phyloP scores from a whole-genome alignment of 148 eudicot genomes.

The Hydrangea macrophylla region DNA sequence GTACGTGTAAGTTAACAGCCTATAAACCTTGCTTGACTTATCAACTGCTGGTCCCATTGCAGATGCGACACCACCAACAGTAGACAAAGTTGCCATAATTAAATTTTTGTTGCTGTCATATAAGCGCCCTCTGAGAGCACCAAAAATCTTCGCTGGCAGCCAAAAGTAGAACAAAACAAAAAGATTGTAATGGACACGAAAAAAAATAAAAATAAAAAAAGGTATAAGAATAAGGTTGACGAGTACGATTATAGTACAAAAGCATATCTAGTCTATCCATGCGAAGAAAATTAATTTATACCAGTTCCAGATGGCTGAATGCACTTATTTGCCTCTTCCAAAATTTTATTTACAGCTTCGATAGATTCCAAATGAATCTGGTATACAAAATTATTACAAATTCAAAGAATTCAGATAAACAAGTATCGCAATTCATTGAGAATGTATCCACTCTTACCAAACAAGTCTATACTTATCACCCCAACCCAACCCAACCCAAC shows the following conservation, averaged over 20 bases:
- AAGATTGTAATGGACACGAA: constrained; percentile 20
- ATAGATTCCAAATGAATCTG: constrained; percentile 89
- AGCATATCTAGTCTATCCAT: background rate
- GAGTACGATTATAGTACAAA: background rate
- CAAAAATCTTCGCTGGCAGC: too few relatives aligned
- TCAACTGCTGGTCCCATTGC: constrained; percentile 95
- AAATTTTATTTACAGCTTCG: constrained; percentile 78
- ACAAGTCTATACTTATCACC: background rate
- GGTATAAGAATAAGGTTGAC: background rate
- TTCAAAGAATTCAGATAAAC: too few relatives aligned
- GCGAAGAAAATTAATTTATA: constrained; percentile 14
- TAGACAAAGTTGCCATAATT: constrained; percentile 70
- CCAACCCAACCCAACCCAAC: too few relatives aligned
- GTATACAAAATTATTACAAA: constrained; percentile 13
- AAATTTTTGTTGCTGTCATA: constrained; percentile 89
- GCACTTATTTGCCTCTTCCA: constrained; percentile 97
- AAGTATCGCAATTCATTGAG: background rate
- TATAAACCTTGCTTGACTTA: constrained; percentile 93
- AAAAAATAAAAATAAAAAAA: constrained; percentile 1
- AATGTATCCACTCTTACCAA: background rate
- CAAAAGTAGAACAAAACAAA: too few relatives aligned
- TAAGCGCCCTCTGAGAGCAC: too few relatives aligned
- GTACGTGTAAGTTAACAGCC: too few relatives aligned
- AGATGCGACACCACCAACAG: constrained; percentile 78
- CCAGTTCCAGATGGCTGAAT: constrained; percentile 94